A percentile compares a stretch with the other conserved stretches of the same genome.
Conservation (phyloP, 1,284 basidiomycete species). For the Nidula niveotomentosa region DNA sequence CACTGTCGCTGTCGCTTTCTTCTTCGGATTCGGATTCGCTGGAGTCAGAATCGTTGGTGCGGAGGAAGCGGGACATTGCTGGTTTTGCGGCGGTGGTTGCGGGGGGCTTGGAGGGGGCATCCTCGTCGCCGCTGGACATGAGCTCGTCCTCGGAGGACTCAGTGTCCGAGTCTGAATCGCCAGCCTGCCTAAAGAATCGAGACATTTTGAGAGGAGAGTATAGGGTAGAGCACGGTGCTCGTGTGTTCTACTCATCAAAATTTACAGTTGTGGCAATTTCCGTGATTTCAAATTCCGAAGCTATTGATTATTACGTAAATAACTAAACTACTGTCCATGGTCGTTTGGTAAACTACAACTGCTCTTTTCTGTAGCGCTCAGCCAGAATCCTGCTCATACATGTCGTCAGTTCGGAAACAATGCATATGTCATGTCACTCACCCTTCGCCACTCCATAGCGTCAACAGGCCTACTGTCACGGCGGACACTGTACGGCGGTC, state of each 20-base stretch:
- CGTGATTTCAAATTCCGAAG: neutral
- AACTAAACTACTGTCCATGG: neutral
- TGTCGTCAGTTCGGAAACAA: neutral
- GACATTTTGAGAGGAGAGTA: conserved; percentile 55
- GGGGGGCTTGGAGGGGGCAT: conserved; percentile 46
- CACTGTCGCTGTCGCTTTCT: conserved; percentile 47
- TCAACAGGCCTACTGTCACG: conserved; percentile 62
- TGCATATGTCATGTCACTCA: conserved; percentile 28
- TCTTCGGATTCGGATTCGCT: conserved; percentile 43
- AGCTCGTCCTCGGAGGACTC: conserved; percentile 82
- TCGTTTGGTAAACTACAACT: neutral
- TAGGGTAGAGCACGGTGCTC: conserved; percentile 9
- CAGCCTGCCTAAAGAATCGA: conserved; percentile 84
- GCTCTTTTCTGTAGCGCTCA: neutral
- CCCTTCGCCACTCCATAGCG: conserved; percentile 73
- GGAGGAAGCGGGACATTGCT: conserved; percentile 76
- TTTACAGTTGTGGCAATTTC: neutral
- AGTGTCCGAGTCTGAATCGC: conserved; percentile 78
- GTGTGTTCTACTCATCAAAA: neutral
- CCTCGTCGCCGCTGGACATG: conserved; percentile 76
- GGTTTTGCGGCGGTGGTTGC: conserved; percentile 52
- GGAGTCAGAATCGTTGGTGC: conserved; percentile 49
- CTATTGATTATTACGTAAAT: neutral
- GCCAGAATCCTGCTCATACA: neutral
- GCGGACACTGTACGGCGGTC: conserved; percentile 67